These are phyloP conservation scores for Globisporangium irregulare DNA, from an alignment of 352 stramenopile genomes.

Conservation along the genomic window DNA sequence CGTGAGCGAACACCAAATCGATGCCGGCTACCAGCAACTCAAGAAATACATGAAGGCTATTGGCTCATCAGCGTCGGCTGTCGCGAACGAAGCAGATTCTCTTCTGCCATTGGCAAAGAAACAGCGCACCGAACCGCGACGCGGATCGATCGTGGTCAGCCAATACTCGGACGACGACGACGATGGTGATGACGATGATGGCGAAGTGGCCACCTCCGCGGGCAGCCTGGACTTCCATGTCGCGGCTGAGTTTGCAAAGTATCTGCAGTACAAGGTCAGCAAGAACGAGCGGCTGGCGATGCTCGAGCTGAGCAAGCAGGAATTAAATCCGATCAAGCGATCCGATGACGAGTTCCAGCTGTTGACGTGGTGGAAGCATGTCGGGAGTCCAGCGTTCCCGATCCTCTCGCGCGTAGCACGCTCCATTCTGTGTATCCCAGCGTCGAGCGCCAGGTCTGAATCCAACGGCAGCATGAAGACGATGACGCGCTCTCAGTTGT, in stretches of 20 bases:
- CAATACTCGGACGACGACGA: slow-evolving; percentile 6
- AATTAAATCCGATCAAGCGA: slow-evolving; percentile 12
- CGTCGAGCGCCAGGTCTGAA: neutral
- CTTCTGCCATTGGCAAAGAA: neutral
- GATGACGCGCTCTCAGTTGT: neutral
- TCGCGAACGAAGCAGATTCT: neutral
- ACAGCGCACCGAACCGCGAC: neutral
- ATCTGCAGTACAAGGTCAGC: slow-evolving; percentile 6
- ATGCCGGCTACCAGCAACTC: neutral
- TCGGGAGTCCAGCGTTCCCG: neutral
- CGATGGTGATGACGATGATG: neutral
- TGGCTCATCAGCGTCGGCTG: neutral
- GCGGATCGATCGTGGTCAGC: neutral
- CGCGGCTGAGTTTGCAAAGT: neutral
- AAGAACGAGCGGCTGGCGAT: slow-evolving; percentile 19
- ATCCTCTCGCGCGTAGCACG: neutral
- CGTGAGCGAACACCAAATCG: neutral
- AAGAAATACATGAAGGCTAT: slow-evolving; percentile 3
- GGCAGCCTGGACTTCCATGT: neutral
- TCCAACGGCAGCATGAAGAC: neutral
- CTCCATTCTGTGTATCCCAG: slow-evolving; percentile 4
- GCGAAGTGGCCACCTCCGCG: neutral
- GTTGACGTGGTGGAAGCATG: slow-evolving; percentile 8
- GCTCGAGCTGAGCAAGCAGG: slow-evolving; percentile 19
- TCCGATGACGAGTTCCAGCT: neutral